phyloP scores from a whole-genome alignment of 345 rosid genomes.

The Excoecaria cochinchinensis region DNA sequence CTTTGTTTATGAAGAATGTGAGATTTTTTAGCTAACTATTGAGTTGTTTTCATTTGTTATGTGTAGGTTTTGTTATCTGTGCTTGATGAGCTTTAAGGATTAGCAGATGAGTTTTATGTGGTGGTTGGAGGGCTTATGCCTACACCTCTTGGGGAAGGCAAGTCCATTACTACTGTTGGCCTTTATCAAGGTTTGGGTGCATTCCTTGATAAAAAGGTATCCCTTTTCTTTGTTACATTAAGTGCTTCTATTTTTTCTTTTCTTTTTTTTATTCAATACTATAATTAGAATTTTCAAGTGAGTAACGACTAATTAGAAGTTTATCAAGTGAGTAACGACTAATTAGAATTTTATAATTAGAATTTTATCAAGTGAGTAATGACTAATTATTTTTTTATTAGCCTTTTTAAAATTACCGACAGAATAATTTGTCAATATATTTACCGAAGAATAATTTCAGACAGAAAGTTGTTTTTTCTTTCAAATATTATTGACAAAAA shows the following conservation, averaged over 20 bases:
- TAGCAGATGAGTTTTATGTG: conserved; percentile 79
- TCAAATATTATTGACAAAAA: too few species aligned
- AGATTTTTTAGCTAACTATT: too few species aligned
- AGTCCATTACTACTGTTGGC: conserved; percentile 91
- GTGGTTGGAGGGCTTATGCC: conserved; percentile 99
- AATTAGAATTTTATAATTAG: too few species aligned
- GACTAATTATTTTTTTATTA: too few species aligned
- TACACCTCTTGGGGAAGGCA: conserved; percentile 99
- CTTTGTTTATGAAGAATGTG: background rate
- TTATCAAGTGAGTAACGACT: too few species aligned
- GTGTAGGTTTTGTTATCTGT: conserved; percentile 71
- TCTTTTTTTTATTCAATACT: background rate
- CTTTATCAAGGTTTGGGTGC: conserved; percentile 97
- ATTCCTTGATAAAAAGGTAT: conserved; percentile 83
- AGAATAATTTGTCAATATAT: too few species aligned
- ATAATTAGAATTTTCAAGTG: too few species aligned
- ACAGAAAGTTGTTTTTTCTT: too few species aligned
- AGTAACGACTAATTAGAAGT: too few species aligned
- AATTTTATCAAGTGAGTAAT: too few species aligned
- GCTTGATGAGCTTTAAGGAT: conserved; percentile 70
- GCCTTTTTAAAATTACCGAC: too few species aligned
- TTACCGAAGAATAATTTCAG: too few species aligned
- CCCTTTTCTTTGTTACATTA: background rate
- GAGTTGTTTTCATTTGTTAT: background rate
- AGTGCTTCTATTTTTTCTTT: background rate